These are phyloP conservation scores for Neurospora sp. DNA, from an alignment of 495 filamentous ascomycete species.

Conservation along the genomic window DNA sequence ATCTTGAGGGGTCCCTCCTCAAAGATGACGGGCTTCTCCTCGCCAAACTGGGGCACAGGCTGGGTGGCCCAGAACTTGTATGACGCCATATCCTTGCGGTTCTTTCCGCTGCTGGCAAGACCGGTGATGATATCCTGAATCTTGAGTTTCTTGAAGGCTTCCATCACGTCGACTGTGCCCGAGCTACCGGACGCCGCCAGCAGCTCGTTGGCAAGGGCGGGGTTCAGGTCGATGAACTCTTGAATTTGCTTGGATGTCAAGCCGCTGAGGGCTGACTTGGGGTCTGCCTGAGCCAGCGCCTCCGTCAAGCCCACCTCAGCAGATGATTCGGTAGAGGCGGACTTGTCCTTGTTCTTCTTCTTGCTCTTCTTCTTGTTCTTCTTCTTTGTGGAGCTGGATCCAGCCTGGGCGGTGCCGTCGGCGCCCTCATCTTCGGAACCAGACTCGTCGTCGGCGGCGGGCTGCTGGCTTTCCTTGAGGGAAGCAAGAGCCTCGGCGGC, in stretches of 20 bases:
- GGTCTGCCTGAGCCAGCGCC: slow-evolving; percentile 11
- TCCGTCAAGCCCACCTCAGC: slow-evolving; percentile 5
- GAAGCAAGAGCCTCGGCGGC: slow-evolving; percentile 9
- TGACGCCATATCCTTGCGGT: slow-evolving; percentile 86
- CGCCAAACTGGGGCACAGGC: slow-evolving; percentile 77
- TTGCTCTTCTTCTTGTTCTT: slow-evolving; percentile 42
- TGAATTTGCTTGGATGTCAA: slow-evolving; percentile 35
- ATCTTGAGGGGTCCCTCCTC: slow-evolving; percentile 46
- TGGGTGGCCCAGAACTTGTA: slow-evolving; percentile 99
- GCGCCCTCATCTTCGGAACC: slow-evolving; percentile 20
- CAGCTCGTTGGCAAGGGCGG: slow-evolving; percentile 48
- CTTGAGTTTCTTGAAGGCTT: slow-evolving; percentile 61
- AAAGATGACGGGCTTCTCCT: slow-evolving; percentile 28
- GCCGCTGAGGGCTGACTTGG: slow-evolving; percentile 32
- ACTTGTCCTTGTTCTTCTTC: slow-evolving; percentile 42
- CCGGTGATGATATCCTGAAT: slow-evolving; percentile 77
- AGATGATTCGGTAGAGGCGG: slow-evolving; percentile 15
- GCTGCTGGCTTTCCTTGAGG: slow-evolving; percentile 5
- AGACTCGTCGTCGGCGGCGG: slow-evolving; percentile 32
- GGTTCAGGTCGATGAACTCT: slow-evolving; percentile 51
- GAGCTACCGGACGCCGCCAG: slow-evolving; percentile 15
- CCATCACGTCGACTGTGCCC: slow-evolving; percentile 29
- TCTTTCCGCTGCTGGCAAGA: slow-evolving; percentile 63
- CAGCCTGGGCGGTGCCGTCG: slow-evolving; percentile 10
- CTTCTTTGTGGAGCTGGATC: slow-evolving; percentile 17